These are phyloP conservation scores for Candida qinlingensis DNA, from an alignment of 805 yeast genomes.

Conservation along the genomic window DNA sequence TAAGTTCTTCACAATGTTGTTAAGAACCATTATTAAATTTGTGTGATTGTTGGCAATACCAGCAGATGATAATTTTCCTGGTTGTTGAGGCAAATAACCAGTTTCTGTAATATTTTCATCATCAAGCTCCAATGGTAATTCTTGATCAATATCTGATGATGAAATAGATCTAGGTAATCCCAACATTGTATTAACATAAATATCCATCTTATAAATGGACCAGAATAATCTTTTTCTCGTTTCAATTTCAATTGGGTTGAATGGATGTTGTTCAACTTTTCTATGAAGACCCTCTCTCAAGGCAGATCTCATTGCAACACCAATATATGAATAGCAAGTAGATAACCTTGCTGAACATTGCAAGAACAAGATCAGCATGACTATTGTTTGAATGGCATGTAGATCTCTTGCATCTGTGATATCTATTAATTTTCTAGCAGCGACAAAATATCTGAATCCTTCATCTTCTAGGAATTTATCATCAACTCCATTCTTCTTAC, in stretches of 20 bases:
- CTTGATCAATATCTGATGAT: slow-evolving; percentile 83
- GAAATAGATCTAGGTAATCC: slow-evolving; percentile 78
- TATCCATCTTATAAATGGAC: slow-evolving; percentile 88
- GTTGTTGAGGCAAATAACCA: slow-evolving; percentile 46
- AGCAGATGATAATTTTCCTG: slow-evolving; percentile 57
- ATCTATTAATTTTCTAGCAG: slow-evolving; percentile 74
- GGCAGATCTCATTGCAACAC: slow-evolving; percentile 80
- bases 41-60: slow-evolving; percentile 87
- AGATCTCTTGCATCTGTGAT: slow-evolving; percentile 78
- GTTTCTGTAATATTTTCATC: slow-evolving; percentile 77
- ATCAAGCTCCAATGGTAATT: slow-evolving; percentile 76
- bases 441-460: slow-evolving; percentile 74
- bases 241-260: slow-evolving; percentile 75
- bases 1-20: slow-evolving; percentile 59
- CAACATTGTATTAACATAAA: slow-evolving; percentile 79
- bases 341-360: slow-evolving; percentile 86
- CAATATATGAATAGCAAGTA: slow-evolving; percentile 85
- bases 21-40: slow-evolving; percentile 60
- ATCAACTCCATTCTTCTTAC: slow-evolving; percentile 37
- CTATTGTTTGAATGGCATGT: slow-evolving; percentile 76
- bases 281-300: slow-evolving; percentile 80
- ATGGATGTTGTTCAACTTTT: slow-evolving; percentile 45
- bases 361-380: slow-evolving; percentile 77
- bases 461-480: slow-evolving; percentile 53
- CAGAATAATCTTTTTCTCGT: slow-evolving; percentile 81